Evolutionary conservation across 2,329 filamentous ascomycete species (phyloP).

Genomic region (Pseudogymnoascus sp.): DNA sequence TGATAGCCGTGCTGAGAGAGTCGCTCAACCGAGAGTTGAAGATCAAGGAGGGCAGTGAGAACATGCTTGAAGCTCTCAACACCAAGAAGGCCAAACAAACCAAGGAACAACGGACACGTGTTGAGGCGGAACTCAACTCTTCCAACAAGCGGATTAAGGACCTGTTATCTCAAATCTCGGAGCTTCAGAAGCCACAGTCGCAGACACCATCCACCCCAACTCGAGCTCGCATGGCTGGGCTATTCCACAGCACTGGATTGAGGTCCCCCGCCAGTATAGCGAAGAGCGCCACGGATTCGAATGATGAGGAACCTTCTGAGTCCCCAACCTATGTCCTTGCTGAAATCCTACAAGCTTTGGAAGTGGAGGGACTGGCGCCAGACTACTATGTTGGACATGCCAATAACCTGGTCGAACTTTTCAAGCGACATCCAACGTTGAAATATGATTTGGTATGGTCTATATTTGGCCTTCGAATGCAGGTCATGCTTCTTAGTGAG

Average conservation of each 20-base stretch:
- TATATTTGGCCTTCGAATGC: slow-evolving; percentile 86
- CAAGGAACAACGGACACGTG: slow-evolving; percentile 70
- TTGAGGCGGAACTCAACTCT: slow-evolving; percentile 82
- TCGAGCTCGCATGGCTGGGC: slow-evolving; percentile 42
- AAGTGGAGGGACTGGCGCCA: slow-evolving; percentile 76
- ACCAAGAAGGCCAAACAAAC: slow-evolving; percentile 93
- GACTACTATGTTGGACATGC: slow-evolving; percentile 94
- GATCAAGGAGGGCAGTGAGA: slow-evolving; percentile 96
- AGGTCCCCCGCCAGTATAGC: slow-evolving; percentile 52
- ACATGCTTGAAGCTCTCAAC: slow-evolving; percentile 90
- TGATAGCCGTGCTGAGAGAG: slow-evolving; percentile 69
- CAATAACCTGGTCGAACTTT: slow-evolving; percentile 91
- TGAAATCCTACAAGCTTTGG: slow-evolving; percentile 83
- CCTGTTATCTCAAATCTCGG: slow-evolving; percentile 52
- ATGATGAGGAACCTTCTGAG: slow-evolving; percentile 63
- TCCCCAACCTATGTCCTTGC: slow-evolving; percentile 87
- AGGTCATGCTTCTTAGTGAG: slow-evolving; percentile 92
- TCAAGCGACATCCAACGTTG: slow-evolving; percentile 82
- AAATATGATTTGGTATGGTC: slow-evolving; percentile 98
- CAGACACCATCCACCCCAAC: slow-evolving; percentile 41
- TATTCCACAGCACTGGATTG: slow-evolving; percentile 39
- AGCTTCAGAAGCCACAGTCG: slow-evolving; percentile 40
- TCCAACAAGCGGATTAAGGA: slow-evolving; percentile 68
- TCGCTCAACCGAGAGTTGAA: slow-evolving; percentile 91
- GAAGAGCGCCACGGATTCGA: slow-evolving; percentile 49